Evolutionary conservation across 2,329 filamentous ascomycete species (phyloP), one percentile per base, ranked within the genome.

Genomic region (Sarocladium oryzae): DNA sequence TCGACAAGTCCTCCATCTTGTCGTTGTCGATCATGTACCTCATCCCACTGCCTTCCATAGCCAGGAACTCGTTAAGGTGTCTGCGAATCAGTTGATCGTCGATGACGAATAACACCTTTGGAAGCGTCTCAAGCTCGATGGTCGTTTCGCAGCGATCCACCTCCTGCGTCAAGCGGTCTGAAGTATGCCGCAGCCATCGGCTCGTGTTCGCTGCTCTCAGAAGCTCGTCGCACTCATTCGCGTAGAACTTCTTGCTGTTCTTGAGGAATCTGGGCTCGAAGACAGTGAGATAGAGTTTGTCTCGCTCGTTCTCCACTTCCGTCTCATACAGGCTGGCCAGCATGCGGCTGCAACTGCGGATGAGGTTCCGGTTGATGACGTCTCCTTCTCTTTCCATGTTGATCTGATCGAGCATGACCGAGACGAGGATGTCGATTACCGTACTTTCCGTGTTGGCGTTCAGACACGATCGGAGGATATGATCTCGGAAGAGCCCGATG

Each of bases 1-100:
- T 84, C n/a, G 77, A 75, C 9, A 99, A 73, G 60, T 95, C 90
- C 3, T 86, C 81, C 30, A 86, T 61, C 56, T 86, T 82, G 66
- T 96, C 87, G 60, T 96, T 91, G 66, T 96, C 88, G 48, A 97
- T 83, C 92, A 99, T 97, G 63, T 84, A 84, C 56, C 80, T 83
- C 37, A 96, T 78, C 1, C 93, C 93, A 55, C 86, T 96, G 5
- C 81, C 81, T 59, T 96, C 89, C 68, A 96, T 82, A 46, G 84
- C 82, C 54, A 97, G 78, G 51, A 99, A 86, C 15, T 95, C 89
- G 20, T 81, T 74, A 52, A 97, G 80, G 57, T 93, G 88, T 40
- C 81, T 78, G 37, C 76, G 74, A 46, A 99, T 91, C 50, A 99
- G 72, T 64, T 92, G 82, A 32, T 85, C 72, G 56, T 97, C 90